A percentile compares a stretch with the other conserved stretches of the same genome.
Conservation (phyloP, 768 basidiomycete species). For the Boletus pseudo-olivaceus region DNA sequence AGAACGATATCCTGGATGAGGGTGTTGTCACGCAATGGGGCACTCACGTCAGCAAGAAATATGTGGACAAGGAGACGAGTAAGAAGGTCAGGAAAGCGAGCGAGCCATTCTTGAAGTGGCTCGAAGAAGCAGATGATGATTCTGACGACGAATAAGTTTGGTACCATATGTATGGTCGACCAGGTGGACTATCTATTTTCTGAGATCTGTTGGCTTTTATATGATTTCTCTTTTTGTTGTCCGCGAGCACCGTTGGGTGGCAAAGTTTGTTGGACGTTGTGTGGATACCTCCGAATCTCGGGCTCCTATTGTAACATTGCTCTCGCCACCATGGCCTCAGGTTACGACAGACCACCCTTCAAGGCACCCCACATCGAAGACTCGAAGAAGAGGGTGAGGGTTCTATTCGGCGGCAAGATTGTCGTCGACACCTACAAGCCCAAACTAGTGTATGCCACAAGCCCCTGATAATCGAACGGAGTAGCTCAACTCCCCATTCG, state of each 20-base stretch:
- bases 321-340: constrained; percentile 14
- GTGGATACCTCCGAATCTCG: background rate
- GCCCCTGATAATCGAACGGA: background rate
- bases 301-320: background rate
- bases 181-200: background rate
- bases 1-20: constrained; percentile 89
- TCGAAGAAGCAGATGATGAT: constrained; percentile 84
- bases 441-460: constrained; percentile 53
- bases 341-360: constrained; percentile 31
- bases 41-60: constrained; percentile 95
- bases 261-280: background rate
- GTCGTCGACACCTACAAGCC: constrained; percentile 55
- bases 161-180: background rate
- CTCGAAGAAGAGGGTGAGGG: constrained; percentile 49
- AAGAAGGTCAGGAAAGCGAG: constrained; percentile 96
- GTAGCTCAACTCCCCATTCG: background rate
- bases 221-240: background rate
- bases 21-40: constrained; percentile 90
- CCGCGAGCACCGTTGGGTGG: no score
- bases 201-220: constrained; percentile 15
- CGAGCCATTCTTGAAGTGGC: constrained; percentile 96
- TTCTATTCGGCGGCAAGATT: constrained; percentile 47
- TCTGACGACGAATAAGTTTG: constrained; percentile 29
- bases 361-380: constrained; percentile 47
- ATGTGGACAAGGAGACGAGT: constrained; percentile 89